Percentiles rank a stretch among this genome's conserved stretches.
phyloP scores from a whole-genome alignment of 75 land plant genomes.

The Cupressus sempervirens region DNA sequence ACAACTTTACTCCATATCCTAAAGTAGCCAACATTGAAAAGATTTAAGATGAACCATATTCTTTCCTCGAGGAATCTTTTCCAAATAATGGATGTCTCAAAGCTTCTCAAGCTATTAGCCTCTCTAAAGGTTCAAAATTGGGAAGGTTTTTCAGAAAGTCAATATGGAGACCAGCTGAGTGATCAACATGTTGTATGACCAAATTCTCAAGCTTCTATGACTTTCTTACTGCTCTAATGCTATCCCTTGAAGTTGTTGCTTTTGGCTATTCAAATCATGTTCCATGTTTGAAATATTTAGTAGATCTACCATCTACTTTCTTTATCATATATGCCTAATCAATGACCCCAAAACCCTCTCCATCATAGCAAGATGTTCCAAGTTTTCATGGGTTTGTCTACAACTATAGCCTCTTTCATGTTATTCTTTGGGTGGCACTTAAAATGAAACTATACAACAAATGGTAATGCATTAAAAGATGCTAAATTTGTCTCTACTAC shows the following conservation, averaged over 20 bases:
- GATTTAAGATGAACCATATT: neutral
- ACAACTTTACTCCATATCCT: neutral
- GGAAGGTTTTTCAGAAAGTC: constrained; percentile 48
- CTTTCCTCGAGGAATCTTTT: neutral
- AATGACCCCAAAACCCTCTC: constrained; percentile 78
- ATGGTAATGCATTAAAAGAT: too few species aligned
- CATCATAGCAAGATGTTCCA: constrained; percentile 95
- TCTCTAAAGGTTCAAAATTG: constrained; percentile 37
- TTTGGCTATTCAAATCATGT: constrained; percentile 71
- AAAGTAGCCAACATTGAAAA: too few species aligned
- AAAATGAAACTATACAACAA: too few species aligned
- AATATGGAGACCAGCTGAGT: constrained; percentile 32
- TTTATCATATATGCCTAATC: constrained; percentile 56
- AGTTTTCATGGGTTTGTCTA: constrained; percentile 90
- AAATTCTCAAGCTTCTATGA: constrained; percentile 59
- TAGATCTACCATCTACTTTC: constrained; percentile 47
- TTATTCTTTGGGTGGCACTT: too few species aligned
- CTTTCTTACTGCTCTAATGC: constrained; percentile 71
- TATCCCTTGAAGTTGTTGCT: constrained; percentile 71
- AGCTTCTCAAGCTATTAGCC: constrained; percentile 43
- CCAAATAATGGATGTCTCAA: constrained; percentile 47
- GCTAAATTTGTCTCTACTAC: too few species aligned
- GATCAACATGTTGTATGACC: constrained; percentile 46
- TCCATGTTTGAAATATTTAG: constrained; percentile 69
- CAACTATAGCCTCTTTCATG: too few species aligned